Evolutionary conservation across 176 grass and related monocot species (phyloP), one percentile per base, ranked within the genome.

Genomic region (Oryza nivara): DNA sequence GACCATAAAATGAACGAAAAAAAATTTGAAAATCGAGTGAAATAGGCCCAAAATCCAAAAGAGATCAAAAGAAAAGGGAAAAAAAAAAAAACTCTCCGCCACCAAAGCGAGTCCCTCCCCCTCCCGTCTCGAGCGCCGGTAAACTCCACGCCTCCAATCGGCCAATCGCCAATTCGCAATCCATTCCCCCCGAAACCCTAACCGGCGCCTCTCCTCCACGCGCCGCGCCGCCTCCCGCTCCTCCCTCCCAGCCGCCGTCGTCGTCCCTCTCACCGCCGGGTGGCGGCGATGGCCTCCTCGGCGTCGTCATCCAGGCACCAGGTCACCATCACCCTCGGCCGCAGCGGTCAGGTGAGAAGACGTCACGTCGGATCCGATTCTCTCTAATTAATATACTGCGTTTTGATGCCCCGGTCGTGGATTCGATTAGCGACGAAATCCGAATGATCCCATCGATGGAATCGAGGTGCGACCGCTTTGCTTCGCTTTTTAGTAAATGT

Each of bases 321-420:
- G 45, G 87, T 94, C 78, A 92, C 92, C 84, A 94, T 94, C 78
- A 94, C 92, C 28, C 85, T 94, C 44, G 92, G 92, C 52, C 84
- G 87, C 63, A 92, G 92, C 74, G 89, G 89, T 64, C 87, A 92
- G 92, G 92, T 94, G 52, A 88, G 52, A 88, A 88, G 83, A 71
- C 66, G 30, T 75, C 34, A 32, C 23, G 45, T 67, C 73, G 67
- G 38, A 74, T 81, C 30, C 11, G 35, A 13, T 19, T 26, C 17
- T 44, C 36, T 67, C 28, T 17, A 3, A 13, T 4, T 17, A 3
- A 13, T 4, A 1, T 13, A 32, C 30, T 26, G 36, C 70, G 52
- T 45, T 3, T 72, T 41, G 20, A 47, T 36, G 67, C 23, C 19
- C 52, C 74, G 30, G 44, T 38, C 51, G 73, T 20, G 67, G 78